Base-by-base conservation (phyloP, 2,329 filamentous ascomycete genomes). In the Microdochium trichocladiopsis region DNA sequence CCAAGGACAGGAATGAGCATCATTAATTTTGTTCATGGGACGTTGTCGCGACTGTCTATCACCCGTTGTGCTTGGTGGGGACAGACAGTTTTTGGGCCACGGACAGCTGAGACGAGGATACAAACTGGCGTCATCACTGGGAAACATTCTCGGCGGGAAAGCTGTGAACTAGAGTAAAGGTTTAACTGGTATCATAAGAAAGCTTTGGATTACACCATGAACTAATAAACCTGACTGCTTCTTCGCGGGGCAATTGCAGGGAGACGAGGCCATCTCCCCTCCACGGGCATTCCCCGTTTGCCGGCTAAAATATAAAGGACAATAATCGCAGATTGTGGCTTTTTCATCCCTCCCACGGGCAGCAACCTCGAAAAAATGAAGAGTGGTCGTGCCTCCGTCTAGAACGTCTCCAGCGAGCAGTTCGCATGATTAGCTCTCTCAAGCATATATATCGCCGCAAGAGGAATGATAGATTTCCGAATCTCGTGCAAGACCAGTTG, bases 161-260 rank as follows among this genome's bases (percentile, higher is more conserved):
- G 18, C 23, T 36, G 22, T 16, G 23, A 49, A 23, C 24, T 25
- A 4, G 14, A 33, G 18, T 23, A 49, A 50, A 16, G 47, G 5
- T 21, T 31, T 41, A 52, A 24, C 18, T 43, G 33, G 50, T 45
- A 50, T 50, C 28, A 55, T 55, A 25, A 53, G 53, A 60, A 47
- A 57, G 51, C 48, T 54, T 48, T 53, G 52, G 33, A 41, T 51
- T 23, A 45, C 41, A 23, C 41, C 41, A 45, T 18, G 41, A 22
- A 45, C 41, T 45, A 45, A 45, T 45, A 45, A 45, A 45, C 41
- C 41, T 45, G 18, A 45, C 41, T 45, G 41, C 41, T 45, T 45
- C 41, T 3, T 16, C 22, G 41, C n/a, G 41, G 41, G 41, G 41
- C 5, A 18, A 21, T 18, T 23, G n/a, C 16, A 45, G 41, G 41